Evolutionary conservation across 352 stramenopile species (phyloP).

Genomic region (Peronosclerospora sorghi): DNA sequence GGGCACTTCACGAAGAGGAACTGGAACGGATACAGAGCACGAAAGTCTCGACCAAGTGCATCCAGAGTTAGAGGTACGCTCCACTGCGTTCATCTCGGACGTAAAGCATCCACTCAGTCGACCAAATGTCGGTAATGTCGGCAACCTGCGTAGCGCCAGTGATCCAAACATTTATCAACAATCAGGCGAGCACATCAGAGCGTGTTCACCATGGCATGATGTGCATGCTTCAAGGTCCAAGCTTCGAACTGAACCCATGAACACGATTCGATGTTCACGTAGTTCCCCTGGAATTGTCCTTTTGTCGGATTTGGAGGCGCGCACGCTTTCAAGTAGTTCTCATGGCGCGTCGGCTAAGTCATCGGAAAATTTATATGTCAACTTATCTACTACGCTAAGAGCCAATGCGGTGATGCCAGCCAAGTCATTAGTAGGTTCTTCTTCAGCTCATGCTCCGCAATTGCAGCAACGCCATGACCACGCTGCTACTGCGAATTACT

Average conservation of each 20-base stretch:
- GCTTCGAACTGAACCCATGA: slow-evolving; percentile 30
- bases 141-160: slow-evolving; percentile 15
- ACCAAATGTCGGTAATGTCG: slow-evolving; percentile 11
- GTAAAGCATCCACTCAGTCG: slow-evolving; percentile 2
- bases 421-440: slow-evolving; percentile 11
- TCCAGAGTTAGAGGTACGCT: slow-evolving; percentile 17
- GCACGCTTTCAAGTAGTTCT: slow-evolving; percentile 52
- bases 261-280: slow-evolving; percentile 23
- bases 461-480: slow-evolving; percentile 29
- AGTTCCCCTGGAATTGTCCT: slow-evolving; percentile 44
- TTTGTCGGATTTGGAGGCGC: slow-evolving; percentile 48
- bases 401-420: slow-evolving; percentile 5
- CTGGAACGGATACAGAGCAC: slow-evolving; percentile 16
- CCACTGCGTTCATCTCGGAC: slow-evolving; percentile 11
- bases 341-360: slow-evolving; percentile 14
- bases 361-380: slow-evolving; percentile 2
- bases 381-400: slow-evolving; percentile 12
- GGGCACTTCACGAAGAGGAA: slow-evolving; percentile 4
- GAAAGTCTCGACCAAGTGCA: slow-evolving; percentile 16
- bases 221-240: slow-evolving; percentile 24
- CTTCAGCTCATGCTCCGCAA: slow-evolving; percentile 4
- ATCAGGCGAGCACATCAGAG: slow-evolving; percentile 11
- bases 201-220: slow-evolving; percentile 8
- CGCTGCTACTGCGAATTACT: slow-evolving; percentile 44
- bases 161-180: slow-evolving; percentile 16